Evolutionary conservation across 306 rosid species (phyloP), one percentile per base, ranked within the genome.

Genomic region (Betula pendula): DNA sequence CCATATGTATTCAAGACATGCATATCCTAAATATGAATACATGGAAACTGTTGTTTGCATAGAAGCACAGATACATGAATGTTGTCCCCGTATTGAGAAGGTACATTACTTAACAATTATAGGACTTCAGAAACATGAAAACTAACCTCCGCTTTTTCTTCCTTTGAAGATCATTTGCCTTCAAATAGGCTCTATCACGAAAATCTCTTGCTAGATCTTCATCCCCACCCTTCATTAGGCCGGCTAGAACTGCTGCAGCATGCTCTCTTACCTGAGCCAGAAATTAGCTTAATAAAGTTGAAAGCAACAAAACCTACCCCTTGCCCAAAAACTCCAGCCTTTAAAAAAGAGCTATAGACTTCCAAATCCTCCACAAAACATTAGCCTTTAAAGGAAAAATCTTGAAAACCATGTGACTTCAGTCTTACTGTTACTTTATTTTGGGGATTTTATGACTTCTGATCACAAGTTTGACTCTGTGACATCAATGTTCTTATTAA

Each of bases 201-300:
- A 95, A 95, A 75, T 91, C 96, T 80, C 78, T 85, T 49, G 98
- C 97, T 66, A 92, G 87, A 83, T 86, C 91, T 85, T 92, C 97
- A 85, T 95, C 98, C 62, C 99, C 99, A 50, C 99, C 97, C 87
- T 91, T 95, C 96, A 93, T 88, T 86, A 95, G 89, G 70, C 99
- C 99, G 42, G 99, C 99, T 71, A 95, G 86, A 82, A 95, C 98
- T 33, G 97, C 97, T 5, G 99, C 98, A 27, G 99, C 99, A 79
- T 95, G 98, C 81, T 95, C 99, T 81, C 99, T 81, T 69, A 95
- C 90, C 99, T 95, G 79, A 74, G 70, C 70, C 74, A 88, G 66
- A 65, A 62, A 81, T 81, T 45, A 38, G 25, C 29, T 66, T 19
- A 38, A 66, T 38, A 38, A 56, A 29, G 43, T 35, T 69, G 29